Base-by-base conservation (phyloP, 148 eudicot genomes). In the Selenicereus undatus region DNA sequence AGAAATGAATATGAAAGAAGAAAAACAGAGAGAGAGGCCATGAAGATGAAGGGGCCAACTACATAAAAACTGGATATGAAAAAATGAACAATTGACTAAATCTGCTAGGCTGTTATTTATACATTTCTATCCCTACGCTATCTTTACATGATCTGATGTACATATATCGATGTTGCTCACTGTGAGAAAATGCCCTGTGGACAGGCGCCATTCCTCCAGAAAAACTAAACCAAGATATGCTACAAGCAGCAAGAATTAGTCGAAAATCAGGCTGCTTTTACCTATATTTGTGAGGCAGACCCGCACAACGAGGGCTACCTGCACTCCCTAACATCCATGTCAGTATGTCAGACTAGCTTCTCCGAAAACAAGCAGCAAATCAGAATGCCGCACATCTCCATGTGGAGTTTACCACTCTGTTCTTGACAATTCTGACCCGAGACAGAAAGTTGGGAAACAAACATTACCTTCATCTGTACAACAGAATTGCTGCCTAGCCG, bases 51-150 rank as follows among this genome's bases (percentile, higher is more conserved):
- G 16, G 12, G 52, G 43, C 8, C 43, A 39, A 39, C 43, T 39
- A 13, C 4, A 54, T 54, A 56, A 39, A 74, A 29, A 45, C 42
- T 48, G 42, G 21, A 66, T 71, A 51, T 72, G 66, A 80, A 80
- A 48, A 84, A 80, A 80, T 84, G 83, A 84, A 81, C 81, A 80
- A 76, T 80, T 80, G 74, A 80, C 82, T 83, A 75, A 58, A 71
- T 50, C 58, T 68, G 60, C 77, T 71, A 16, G 66, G 75, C 78
- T 76, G 83, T 80, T 80, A 80, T 62, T 84, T 84, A 71, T 80
- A 84, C 86, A 84, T 76, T 84, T 80, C 83, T 84, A 77, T 80
- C 78, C 81, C 81, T 84, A 84, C 74, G 48, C 83, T 84, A 84
- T 80, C 79, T 77, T 84, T 81, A 81, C 83, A 81, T 39, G 76